Percentiles rank a stretch among this genome's conserved stretches.
These are phyloP conservation scores for Thalassiosira hispida DNA, from an alignment of 352 stramenopile genomes.

Conservation along the genomic window DNA sequence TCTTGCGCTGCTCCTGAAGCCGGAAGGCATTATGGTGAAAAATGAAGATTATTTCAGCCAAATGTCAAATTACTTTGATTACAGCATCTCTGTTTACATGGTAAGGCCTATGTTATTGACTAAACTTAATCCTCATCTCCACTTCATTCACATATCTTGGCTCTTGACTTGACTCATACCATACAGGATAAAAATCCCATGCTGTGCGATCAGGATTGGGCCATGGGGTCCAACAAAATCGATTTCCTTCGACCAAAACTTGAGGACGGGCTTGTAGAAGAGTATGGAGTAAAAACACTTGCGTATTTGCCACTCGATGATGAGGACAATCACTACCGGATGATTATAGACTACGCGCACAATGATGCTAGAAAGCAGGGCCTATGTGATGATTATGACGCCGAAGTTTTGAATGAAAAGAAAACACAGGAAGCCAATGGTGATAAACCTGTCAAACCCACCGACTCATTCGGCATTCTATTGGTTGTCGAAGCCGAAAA, in stretches of 20 bases:
- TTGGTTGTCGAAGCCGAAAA: slow-evolving; percentile 48
- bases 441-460: slow-evolving; percentile 33
- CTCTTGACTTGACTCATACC: too few species aligned
- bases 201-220: slow-evolving; percentile 67
- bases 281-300: slow-evolving; percentile 29
- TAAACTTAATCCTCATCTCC: too few species aligned
- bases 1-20: slow-evolving; percentile 68
- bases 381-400: too few species aligned
- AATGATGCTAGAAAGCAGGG: slow-evolving; percentile 55
- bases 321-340: slow-evolving; percentile 52
- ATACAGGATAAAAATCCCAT: slow-evolving; percentile 67
- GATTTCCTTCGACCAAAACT: slow-evolving; percentile 63
- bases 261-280: slow-evolving; percentile 39
- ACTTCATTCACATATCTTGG: too few species aligned
- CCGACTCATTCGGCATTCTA: slow-evolving; percentile 43
- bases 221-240: slow-evolving; percentile 62
- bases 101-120: too few species aligned
- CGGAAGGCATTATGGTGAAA: slow-evolving; percentile 75
- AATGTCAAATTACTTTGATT: slow-evolving; percentile 58
- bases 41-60: slow-evolving; percentile 65
- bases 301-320: slow-evolving; percentile 52
- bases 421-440: slow-evolving; percentile 35
- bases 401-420: slow-evolving; percentile 41
- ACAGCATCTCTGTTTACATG: slow-evolving; percentile 59
- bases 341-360: slow-evolving; percentile 56